Conservation (phyloP, 1,284 basidiomycete genomes). For the Cutaneotrichosporon sp. region DNA sequence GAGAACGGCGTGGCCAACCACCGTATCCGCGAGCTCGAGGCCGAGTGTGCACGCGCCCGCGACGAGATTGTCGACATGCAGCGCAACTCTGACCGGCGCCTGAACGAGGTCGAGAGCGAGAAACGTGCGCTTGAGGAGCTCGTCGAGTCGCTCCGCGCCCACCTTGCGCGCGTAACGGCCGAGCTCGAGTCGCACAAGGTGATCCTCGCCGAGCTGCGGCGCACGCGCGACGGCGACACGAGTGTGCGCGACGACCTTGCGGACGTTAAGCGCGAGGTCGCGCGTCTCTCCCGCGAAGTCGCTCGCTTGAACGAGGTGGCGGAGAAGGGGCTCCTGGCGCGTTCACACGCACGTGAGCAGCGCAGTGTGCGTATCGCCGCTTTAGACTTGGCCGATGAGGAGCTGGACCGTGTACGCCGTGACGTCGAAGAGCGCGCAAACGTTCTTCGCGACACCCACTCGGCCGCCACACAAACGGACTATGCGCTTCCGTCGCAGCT, state of each 20-base stretch:
- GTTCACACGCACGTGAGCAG: constrained; percentile 38
- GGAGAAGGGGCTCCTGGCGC: constrained; percentile 70
- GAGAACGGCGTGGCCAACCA: constrained; percentile 72
- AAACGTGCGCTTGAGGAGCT: constrained; percentile 81
- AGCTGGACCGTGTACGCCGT: constrained; percentile 26
- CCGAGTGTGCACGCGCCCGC: constrained; percentile 58
- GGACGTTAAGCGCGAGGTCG: constrained; percentile 51
- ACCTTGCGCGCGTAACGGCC: constrained; percentile 67
- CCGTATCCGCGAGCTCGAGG: constrained; percentile 71
- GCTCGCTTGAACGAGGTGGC: constrained; percentile 74
- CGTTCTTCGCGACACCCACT: not conserved
- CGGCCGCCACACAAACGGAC: not conserved
- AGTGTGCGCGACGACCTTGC: constrained; percentile 53
- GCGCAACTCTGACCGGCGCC: constrained; percentile 18
- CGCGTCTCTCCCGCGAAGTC: constrained; percentile 67
- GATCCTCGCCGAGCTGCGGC: constrained; percentile 60
- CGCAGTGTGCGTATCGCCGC: constrained; percentile 17
- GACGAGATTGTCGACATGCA: constrained; percentile 47
- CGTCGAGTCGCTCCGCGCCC: constrained; percentile 62
- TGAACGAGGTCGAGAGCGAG: constrained; percentile 64
- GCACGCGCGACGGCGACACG: constrained; percentile 14
- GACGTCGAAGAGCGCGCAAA: constrained; percentile 17
- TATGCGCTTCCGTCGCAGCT: constrained; percentile 30
- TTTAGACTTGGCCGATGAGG: constrained; percentile 24
- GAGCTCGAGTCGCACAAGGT: constrained; percentile 68